Conservation (phyloP, 805 yeast genomes). For the Monosporozyma unispora region DNA sequence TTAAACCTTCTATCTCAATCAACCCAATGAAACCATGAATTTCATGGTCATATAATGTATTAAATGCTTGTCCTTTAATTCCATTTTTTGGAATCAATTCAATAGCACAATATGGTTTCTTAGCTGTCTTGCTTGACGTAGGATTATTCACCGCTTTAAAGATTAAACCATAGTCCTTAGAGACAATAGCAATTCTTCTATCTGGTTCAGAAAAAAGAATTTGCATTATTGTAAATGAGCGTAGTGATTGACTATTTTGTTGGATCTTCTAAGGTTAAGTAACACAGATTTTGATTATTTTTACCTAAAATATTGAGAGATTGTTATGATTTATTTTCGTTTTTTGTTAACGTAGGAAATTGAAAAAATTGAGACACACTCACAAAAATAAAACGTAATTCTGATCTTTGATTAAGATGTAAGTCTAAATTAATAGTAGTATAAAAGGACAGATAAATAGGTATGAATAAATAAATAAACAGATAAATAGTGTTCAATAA, state of each 20-base stretch:
- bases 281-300: neutral
- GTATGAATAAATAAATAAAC: neutral
- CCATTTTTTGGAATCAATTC: constrained; percentile 37
- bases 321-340: neutral
- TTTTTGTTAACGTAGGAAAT: neutral
- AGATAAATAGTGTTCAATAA: too few relatives aligned
- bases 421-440: too few relatives aligned
- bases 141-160: constrained; percentile 35
- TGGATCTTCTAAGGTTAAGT: too few relatives aligned
- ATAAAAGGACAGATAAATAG: too few relatives aligned
- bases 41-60: constrained; percentile 36
- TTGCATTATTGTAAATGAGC: constrained; percentile 12
- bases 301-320: neutral
- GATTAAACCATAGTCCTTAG: constrained; percentile 36
- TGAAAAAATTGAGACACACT: neutral
- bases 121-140: constrained; percentile 18
- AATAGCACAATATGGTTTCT: constrained; percentile 36
- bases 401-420: neutral
- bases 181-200: constrained; percentile 28
- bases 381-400: neutral
- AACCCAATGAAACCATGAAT: constrained; percentile 72
- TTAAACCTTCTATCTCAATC: constrained; percentile 56
- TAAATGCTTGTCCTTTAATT: constrained; percentile 30
- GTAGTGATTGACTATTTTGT: neutral
- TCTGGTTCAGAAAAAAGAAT: constrained; percentile 24